Evolutionary conservation across 2,329 filamentous ascomycete genomes (phyloP).

Genomic region (Apiospora hydei): DNA sequence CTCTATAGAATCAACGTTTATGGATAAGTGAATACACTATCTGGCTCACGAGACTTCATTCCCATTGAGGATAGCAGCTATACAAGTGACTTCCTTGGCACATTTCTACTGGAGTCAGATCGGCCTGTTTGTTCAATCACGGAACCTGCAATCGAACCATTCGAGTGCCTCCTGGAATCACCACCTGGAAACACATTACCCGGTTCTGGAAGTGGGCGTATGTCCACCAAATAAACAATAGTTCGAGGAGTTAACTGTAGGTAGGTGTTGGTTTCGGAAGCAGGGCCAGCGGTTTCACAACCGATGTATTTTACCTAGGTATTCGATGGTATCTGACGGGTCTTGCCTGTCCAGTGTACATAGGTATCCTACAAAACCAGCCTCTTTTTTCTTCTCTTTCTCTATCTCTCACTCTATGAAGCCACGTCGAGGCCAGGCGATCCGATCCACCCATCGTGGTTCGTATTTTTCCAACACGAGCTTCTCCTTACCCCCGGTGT

Average conservation of each 20-base stretch:
- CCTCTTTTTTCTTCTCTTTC: not conserved
- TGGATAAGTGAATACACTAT: too few relatives aligned
- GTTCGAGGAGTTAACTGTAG: not conserved
- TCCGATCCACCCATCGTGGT: not conserved
- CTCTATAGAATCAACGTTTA: not conserved
- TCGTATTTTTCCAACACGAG: constrained; percentile 15
- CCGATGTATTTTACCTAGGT: not conserved
- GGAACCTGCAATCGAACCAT: not conserved
- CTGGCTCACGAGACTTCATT: too few relatives aligned
- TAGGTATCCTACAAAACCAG: not conserved
- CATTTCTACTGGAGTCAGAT: too few relatives aligned
- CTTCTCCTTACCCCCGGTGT: constrained; percentile 2
- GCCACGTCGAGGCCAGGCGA: not conserved
- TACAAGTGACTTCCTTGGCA: too few relatives aligned
- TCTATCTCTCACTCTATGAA: not conserved
- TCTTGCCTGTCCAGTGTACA: not conserved
- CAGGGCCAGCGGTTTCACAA: not conserved
- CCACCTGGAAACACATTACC: not conserved
- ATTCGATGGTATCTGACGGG: not conserved
- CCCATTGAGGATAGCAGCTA: too few relatives aligned
- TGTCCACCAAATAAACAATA: not conserved
- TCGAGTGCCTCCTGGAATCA: not conserved
- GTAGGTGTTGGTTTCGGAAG: not conserved
- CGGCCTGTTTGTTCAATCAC: not conserved
- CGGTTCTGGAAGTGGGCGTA: not conserved